Conservation (phyloP, 805 yeast species). For the Pichia paraexigua region DNA sequence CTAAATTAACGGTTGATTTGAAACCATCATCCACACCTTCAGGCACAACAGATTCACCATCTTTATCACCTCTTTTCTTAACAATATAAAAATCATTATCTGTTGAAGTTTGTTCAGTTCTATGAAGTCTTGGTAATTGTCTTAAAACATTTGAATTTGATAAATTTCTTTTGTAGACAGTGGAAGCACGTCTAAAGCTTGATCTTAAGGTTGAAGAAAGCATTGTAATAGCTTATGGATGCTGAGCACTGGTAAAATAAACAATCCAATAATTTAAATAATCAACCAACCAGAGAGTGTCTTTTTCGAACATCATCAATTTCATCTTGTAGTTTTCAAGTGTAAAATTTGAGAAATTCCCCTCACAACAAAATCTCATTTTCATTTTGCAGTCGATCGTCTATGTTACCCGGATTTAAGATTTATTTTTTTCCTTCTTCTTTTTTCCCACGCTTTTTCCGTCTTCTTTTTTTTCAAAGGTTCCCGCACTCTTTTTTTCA, state of each 20-base stretch:
- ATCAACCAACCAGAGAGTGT: background rate
- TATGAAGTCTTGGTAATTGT: conserved; percentile 13
- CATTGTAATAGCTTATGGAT: conserved; percentile 4
- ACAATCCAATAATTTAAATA: background rate
- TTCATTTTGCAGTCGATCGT: background rate
- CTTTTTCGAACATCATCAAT: background rate
- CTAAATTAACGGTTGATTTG: conserved; percentile 21
- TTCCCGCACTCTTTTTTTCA: background rate
- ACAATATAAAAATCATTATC: conserved; percentile 27
- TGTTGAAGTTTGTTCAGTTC: conserved; percentile 19
- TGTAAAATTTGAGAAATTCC: background rate
- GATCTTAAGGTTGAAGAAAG: conserved; percentile 11
- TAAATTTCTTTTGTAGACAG: conserved; percentile 4
- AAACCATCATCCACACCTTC: conserved; percentile 19
- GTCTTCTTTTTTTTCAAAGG: too few species aligned
- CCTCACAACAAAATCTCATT: background rate
- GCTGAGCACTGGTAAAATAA: background rate
- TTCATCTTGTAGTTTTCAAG: background rate
- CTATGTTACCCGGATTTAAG: background rate
- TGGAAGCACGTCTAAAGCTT: conserved; percentile 1
- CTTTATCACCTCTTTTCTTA: conserved; percentile 24
- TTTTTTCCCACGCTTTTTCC: too few species aligned
- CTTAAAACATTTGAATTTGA: conserved; percentile 6
- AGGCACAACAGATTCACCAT: conserved; percentile 13
- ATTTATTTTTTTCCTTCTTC: too few species aligned